Conservation (phyloP, 495 filamentous ascomycete species). For the Podospora australis region DNA sequence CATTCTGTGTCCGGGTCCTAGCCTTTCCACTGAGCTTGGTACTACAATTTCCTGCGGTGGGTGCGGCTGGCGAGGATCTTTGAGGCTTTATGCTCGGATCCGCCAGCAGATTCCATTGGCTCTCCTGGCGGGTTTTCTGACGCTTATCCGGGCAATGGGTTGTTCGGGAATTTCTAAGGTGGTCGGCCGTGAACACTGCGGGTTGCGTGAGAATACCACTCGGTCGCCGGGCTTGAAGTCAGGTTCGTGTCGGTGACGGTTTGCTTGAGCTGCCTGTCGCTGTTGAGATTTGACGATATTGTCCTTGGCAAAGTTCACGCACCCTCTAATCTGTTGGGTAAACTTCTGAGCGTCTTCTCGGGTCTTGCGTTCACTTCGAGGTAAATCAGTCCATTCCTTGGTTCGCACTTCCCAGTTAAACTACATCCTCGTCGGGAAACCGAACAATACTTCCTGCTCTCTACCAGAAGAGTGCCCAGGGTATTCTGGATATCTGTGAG, state of each 20-base stretch:
- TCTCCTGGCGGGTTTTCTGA: neutral
- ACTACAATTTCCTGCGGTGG: neutral
- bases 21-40: neutral
- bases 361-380: neutral
- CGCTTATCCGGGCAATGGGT: neutral
- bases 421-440: neutral
- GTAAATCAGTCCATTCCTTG: neutral
- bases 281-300: neutral
- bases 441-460: constrained; percentile 9
- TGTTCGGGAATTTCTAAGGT: neutral
- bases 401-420: neutral
- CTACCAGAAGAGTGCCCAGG: constrained; percentile 24
- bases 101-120: neutral
- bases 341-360: neutral
- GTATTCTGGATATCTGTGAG: constrained; percentile 24
- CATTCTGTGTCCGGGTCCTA: neutral
- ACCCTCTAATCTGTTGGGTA: neutral
- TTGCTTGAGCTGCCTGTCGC: neutral
- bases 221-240: neutral
- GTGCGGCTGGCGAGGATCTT: neutral
- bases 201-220: neutral
- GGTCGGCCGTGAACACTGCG: neutral
- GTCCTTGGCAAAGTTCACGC: neutral
- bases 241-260: neutral
- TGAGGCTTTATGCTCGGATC: neutral